These are phyloP conservation scores for Leishmania amazonensis DNA, from an alignment of 208 protist genomes.

Conservation along the genomic window DNA sequence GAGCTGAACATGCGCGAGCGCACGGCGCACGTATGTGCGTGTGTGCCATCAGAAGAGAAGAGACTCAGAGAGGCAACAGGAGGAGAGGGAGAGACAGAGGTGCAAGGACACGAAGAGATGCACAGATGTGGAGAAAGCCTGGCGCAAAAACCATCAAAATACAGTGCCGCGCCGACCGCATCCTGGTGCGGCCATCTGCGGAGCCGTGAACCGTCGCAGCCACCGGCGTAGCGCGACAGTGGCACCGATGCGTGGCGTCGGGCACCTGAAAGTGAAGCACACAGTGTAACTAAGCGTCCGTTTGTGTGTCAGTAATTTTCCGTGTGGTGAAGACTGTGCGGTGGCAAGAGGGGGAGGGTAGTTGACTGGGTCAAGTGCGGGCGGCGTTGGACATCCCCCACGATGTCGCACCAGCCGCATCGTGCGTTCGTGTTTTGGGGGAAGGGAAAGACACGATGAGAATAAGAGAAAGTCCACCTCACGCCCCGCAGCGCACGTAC, in stretches of 20 bases:
- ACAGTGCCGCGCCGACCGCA: not conserved
- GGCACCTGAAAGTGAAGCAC: not conserved
- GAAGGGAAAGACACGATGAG: not conserved
- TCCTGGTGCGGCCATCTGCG: not conserved
- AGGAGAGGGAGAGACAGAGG: not conserved
- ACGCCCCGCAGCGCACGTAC: not conserved
- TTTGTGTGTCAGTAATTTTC: not conserved
- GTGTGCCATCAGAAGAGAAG: conserved; percentile 7
- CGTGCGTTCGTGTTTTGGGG: not conserved
- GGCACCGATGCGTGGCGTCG: not conserved
- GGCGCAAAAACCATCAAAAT: not conserved
- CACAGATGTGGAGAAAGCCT: not conserved
- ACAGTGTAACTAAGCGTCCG: no score
- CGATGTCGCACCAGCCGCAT: not conserved
- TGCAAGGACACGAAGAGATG: not conserved
- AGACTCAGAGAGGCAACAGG: conserved; percentile 3
- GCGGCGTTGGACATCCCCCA: not conserved
- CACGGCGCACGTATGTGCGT: not conserved
- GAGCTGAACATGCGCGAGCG: not conserved
- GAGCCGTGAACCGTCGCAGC: not conserved
- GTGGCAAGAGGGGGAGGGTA: not conserved
- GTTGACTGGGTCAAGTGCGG: not conserved
- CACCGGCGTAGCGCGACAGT: not conserved
- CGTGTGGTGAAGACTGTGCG: not conserved
- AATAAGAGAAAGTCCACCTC: not conserved